Conservation (phyloP, 495 filamentous ascomycete genomes). For the Usnea hakonensis region DNA sequence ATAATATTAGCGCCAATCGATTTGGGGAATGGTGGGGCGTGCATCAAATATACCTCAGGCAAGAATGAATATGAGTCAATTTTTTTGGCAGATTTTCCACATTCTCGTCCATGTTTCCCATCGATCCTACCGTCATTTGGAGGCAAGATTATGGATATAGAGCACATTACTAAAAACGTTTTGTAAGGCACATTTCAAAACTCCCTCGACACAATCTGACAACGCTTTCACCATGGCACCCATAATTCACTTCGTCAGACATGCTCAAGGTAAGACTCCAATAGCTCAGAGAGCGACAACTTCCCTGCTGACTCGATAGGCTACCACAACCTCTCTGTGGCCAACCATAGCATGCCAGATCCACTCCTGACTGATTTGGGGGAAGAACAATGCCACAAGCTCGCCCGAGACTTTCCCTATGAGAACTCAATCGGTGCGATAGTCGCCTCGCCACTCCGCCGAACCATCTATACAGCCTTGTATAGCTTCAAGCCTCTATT, state of each 20-base stretch:
- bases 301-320: slow-evolving; percentile 34
- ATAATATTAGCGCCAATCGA: neutral
- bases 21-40: neutral
- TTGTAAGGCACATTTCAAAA: neutral
- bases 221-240: slow-evolving; percentile 25
- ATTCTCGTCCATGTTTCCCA: neutral
- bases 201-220: neutral
- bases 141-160: neutral
- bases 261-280: slow-evolving; percentile 40
- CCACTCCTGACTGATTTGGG: slow-evolving; percentile 73
- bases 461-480: slow-evolving; percentile 76
- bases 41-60: too few relatives aligned
- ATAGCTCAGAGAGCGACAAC: neutral
- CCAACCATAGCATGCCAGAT: slow-evolving; percentile 67
- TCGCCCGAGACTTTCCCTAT: slow-evolving; percentile 55
- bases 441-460: slow-evolving; percentile 72
- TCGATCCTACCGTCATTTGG: neutral
- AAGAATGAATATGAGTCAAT: too few relatives aligned
- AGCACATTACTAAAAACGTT: neutral
- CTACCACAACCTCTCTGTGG: slow-evolving; percentile 69
- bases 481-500: slow-evolving; percentile 55
- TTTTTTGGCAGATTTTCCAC: neutral
- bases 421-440: slow-evolving; percentile 60
- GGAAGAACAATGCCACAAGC: slow-evolving; percentile 60
- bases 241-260: slow-evolving; percentile 45